Evolutionary conservation across 257 asterid species (phyloP).

Genomic region (Ballota nigra): DNA sequence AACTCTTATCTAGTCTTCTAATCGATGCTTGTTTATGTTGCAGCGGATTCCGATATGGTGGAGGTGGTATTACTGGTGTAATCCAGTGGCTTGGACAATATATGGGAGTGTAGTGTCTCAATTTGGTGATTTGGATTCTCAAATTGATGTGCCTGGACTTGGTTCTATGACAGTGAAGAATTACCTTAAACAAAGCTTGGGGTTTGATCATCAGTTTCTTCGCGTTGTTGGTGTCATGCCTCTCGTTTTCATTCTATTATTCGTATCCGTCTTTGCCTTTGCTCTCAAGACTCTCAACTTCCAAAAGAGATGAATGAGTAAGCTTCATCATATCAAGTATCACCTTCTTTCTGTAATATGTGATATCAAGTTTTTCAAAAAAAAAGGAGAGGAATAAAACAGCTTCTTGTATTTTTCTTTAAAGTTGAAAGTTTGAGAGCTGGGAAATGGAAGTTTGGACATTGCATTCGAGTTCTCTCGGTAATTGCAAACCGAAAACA

Average conservation of each 20-base stretch:
- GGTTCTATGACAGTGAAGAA: conserved; percentile 27
- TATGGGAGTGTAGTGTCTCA: conserved; percentile 46
- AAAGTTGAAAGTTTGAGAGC: too few relatives aligned
- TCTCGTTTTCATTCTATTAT: conserved; percentile 38
- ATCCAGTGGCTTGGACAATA: conserved; percentile 51
- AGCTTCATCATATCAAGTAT: neutral
- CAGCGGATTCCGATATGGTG: conserved; percentile 61
- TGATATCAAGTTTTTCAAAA: neutral
- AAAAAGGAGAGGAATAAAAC: neutral
- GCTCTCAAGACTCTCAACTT: conserved; percentile 51
- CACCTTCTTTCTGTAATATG: too few relatives aligned
- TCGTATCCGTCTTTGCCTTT: conserved; percentile 34
- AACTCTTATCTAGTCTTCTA: neutral
- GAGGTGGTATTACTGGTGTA: conserved; percentile 63
- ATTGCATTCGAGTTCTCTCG: too few relatives aligned
- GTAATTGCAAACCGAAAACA: too few relatives aligned
- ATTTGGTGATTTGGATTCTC: conserved; percentile 32
- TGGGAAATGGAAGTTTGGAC: too few relatives aligned
- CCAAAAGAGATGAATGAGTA: conserved; percentile 40
- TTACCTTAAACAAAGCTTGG: conserved; percentile 31
- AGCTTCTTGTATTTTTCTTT: neutral
- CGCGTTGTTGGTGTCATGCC: conserved; percentile 43
- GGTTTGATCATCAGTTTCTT: conserved; percentile 44
- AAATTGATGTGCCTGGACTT: conserved; percentile 40
- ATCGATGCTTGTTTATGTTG: neutral